Evolutionary conservation across 1,139 yeast species (phyloP).

Genomic region (Yamadazyma dushanensis): DNA sequence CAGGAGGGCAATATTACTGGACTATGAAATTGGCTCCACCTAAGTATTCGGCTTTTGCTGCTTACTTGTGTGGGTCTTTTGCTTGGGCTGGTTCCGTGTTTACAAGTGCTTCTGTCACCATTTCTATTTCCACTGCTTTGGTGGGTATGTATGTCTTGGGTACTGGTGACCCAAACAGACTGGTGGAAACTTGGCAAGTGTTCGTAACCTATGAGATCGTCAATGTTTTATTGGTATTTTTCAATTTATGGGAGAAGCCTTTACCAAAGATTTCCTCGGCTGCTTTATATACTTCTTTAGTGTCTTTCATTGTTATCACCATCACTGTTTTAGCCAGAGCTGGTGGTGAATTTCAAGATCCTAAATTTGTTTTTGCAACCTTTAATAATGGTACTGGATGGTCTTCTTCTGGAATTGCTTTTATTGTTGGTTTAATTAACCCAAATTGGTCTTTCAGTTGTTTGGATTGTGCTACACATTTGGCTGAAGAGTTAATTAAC

Average conservation of each 20-base stretch:
- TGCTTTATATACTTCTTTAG: slow-evolving; percentile 55
- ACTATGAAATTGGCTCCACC: slow-evolving; percentile 55
- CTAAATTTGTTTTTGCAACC: slow-evolving; percentile 60
- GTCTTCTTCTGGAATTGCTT: slow-evolving; percentile 58
- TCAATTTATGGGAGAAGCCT: slow-evolving; percentile 59
- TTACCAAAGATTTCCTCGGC: slow-evolving; percentile 53
- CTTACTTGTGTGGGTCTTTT: slow-evolving; percentile 53
- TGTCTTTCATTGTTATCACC: slow-evolving; percentile 55
- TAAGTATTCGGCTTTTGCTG: slow-evolving; percentile 43
- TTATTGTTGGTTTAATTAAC: slow-evolving; percentile 63
- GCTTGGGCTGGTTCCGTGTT: slow-evolving; percentile 61
- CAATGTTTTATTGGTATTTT: slow-evolving; percentile 43
- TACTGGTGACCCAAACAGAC: slow-evolving; percentile 36
- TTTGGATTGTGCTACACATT: slow-evolving; percentile 67
- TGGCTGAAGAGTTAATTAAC: slow-evolving; percentile 64
- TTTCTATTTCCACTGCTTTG: slow-evolving; percentile 48
- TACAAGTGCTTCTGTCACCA: slow-evolving; percentile 59
- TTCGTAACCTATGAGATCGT: slow-evolving; percentile 49
- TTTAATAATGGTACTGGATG: slow-evolving; percentile 69
- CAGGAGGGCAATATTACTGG: slow-evolving; percentile 71
- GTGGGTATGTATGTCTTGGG: slow-evolving; percentile 56
- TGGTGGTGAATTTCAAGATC: slow-evolving; percentile 51
- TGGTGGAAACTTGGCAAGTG: slow-evolving; percentile 54
- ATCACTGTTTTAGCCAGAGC: slow-evolving; percentile 52
- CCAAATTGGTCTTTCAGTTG: slow-evolving; percentile 75